These are phyloP conservation scores for Leccinum broughii DNA, from an alignment of 768 basidiomycete genomes.

Conservation along the genomic window DNA sequence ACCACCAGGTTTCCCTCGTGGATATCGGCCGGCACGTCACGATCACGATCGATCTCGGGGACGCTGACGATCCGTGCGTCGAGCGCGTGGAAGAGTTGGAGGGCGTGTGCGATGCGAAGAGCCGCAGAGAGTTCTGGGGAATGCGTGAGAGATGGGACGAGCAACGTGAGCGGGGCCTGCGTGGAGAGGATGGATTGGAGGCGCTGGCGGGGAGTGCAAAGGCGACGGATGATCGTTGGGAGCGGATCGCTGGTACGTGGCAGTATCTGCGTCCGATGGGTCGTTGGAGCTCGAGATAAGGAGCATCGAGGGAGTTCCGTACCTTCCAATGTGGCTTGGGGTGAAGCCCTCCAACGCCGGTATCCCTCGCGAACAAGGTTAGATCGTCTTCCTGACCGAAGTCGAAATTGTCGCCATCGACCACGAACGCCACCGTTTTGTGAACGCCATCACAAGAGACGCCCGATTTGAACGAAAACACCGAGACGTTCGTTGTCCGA, in stretches of 20 bases:
- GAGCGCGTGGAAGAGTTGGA: slow-evolving; percentile 67
- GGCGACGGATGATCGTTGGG: neutral
- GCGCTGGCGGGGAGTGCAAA: slow-evolving; percentile 36
- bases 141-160: slow-evolving; percentile 44
- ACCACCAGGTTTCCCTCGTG: slow-evolving; percentile 55
- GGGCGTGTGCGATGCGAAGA: slow-evolving; percentile 63
- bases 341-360: neutral
- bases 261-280: slow-evolving; percentile 3
- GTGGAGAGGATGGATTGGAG: slow-evolving; percentile 67
- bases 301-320: neutral
- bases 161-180: slow-evolving; percentile 51
- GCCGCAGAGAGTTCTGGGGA: slow-evolving; percentile 37
- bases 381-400: neutral
- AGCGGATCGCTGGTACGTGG: neutral
- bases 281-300: neutral
- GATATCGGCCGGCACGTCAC: neutral
- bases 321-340: slow-evolving; percentile 26
- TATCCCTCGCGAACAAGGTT: slow-evolving; percentile 14
- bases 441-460: neutral
- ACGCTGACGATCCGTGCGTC: slow-evolving; percentile 61
- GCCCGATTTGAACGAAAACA: slow-evolving; percentile 23
- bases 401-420: slow-evolving; percentile 18
- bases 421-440: slow-evolving; percentile 1
- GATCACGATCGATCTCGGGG: slow-evolving; percentile 15
- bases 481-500: slow-evolving; percentile 27